phyloP scores from a whole-genome alignment of 2,329 filamentous ascomycete genomes.

The Claviceps cyperi region DNA sequence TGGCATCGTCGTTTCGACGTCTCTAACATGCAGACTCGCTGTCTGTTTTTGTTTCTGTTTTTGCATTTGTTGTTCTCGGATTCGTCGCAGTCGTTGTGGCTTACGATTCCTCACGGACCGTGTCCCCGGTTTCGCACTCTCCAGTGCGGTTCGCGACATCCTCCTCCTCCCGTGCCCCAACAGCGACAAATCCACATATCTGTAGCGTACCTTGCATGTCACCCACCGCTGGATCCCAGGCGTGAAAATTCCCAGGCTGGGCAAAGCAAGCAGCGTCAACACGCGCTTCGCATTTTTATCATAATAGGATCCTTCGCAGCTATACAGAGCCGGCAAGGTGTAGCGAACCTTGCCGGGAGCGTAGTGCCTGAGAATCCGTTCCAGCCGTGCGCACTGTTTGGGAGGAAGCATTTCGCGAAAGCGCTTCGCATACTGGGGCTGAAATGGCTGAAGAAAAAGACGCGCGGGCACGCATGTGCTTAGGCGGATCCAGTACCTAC shows the following conservation, averaged over 20 bases:
- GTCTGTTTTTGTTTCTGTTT: too few relatives aligned
- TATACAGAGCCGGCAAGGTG: constrained; percentile 41
- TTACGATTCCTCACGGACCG: too few relatives aligned
- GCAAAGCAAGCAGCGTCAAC: constrained; percentile 35
- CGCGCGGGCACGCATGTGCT: constrained; percentile 26
- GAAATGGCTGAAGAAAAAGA: constrained; percentile 32
- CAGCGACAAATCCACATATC: constrained; percentile 29
- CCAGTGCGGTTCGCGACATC: background rate
- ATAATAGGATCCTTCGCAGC: constrained; percentile 16
- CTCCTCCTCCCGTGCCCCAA: constrained; percentile 14
- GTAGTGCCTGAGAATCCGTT: constrained; percentile 29
- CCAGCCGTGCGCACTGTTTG: constrained; percentile 20
- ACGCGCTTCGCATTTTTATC: constrained; percentile 9
- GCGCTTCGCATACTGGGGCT: constrained; percentile 26
- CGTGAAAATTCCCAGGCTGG: constrained; percentile 33
- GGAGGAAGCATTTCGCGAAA: constrained; percentile 31
- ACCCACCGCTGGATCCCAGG: constrained; percentile 34
- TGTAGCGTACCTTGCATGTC: constrained; percentile 34
- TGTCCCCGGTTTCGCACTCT: too few relatives aligned
- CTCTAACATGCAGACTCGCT: too few relatives aligned
- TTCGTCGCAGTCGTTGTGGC: too few relatives aligned
- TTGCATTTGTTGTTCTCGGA: too few relatives aligned
- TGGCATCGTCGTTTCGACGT: too few relatives aligned
- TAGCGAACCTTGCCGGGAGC: constrained; percentile 42
- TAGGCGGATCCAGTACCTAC: constrained; percentile 46